phyloP scores from a whole-genome alignment of 306 rosid species.

The Lathyrus tuberosus region DNA sequence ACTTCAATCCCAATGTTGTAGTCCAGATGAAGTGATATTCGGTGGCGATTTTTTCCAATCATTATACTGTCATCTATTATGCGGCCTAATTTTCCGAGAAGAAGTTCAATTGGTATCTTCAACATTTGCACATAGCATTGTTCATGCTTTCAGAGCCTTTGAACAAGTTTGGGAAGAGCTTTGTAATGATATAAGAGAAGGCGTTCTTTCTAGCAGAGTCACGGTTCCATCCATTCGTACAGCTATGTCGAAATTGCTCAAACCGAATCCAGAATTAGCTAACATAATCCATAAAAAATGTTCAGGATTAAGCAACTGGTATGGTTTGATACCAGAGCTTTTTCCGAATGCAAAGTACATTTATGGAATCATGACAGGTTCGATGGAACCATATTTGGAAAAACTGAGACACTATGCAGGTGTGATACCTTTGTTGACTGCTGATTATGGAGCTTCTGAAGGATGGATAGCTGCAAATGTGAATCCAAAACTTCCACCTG shows the following conservation, averaged over 20 bases:
- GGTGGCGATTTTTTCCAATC: conserved; percentile 87
- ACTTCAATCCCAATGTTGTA: conserved; percentile 68
- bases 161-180: conserved; percentile 90
- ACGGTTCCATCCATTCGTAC: conserved; percentile 56
- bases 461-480: conserved; percentile 93
- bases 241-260: conserved; percentile 68
- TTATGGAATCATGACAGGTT: conserved; percentile 93
- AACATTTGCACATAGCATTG: conserved; percentile 85
- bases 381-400: conserved; percentile 86
- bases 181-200: conserved; percentile 64
- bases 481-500: conserved; percentile 71
- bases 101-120: conserved; percentile 72
- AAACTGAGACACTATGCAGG: conserved; percentile 87
- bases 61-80: conserved; percentile 82
- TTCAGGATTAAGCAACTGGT: conserved; percentile 78
- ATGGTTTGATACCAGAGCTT: conserved; percentile 78
- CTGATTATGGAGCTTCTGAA: conserved; percentile 94
- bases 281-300: conserved; percentile 57
- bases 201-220: conserved; percentile 61
- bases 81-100: conserved; percentile 70
- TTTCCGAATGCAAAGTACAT: conserved; percentile 86
- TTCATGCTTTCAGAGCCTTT: conserved; percentile 75
- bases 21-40: conserved; percentile 96
- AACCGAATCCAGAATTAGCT: conserved; percentile 77
- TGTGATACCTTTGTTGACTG: conserved; percentile 71